These are phyloP conservation scores for Candida suzukii DNA, from an alignment of 805 yeast genomes.

Conservation along the genomic window DNA sequence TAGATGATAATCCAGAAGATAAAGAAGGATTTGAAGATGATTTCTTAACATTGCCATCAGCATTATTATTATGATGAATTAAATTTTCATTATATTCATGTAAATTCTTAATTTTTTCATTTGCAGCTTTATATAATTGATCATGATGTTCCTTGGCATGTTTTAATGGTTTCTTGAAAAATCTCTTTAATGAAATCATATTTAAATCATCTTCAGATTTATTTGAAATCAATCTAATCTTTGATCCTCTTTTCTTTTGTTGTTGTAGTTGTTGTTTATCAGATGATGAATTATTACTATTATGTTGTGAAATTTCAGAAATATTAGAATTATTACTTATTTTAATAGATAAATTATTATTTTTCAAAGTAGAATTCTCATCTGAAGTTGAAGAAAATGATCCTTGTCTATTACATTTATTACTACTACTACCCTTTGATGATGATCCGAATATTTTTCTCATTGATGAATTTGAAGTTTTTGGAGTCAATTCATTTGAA, in stretches of 20 bases:
- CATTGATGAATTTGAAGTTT: slow-evolving; percentile 4
- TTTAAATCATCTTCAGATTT: slow-evolving; percentile 1
- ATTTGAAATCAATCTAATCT: too few relatives aligned
- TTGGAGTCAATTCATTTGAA: slow-evolving; percentile 6
- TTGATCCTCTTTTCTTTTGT: not conserved
- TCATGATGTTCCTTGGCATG: slow-evolving; percentile 12
- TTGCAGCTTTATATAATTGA: slow-evolving; percentile 12
- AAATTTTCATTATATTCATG: too few relatives aligned
- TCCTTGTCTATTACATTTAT: slow-evolving; percentile 5
- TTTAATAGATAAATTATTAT: not conserved
- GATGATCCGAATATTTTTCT: not conserved
- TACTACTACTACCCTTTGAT: not conserved
- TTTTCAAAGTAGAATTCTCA: too few relatives aligned
- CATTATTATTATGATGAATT: too few relatives aligned
- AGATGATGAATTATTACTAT: not conserved
- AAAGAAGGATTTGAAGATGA: not conserved
- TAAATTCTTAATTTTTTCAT: slow-evolving; percentile 11
- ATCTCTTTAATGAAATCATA: slow-evolving; percentile 31
- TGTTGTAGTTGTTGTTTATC: too few relatives aligned
- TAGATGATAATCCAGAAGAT: not conserved
- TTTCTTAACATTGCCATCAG: not conserved
- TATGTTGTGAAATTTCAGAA: not conserved
- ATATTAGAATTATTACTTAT: not conserved
- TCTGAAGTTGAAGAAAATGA: not conserved
- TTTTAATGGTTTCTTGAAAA: slow-evolving; percentile 19